phyloP scores from a whole-genome alignment of 371 early-diverging fungal genomes.

The Apophysomyces sp. region DNA sequence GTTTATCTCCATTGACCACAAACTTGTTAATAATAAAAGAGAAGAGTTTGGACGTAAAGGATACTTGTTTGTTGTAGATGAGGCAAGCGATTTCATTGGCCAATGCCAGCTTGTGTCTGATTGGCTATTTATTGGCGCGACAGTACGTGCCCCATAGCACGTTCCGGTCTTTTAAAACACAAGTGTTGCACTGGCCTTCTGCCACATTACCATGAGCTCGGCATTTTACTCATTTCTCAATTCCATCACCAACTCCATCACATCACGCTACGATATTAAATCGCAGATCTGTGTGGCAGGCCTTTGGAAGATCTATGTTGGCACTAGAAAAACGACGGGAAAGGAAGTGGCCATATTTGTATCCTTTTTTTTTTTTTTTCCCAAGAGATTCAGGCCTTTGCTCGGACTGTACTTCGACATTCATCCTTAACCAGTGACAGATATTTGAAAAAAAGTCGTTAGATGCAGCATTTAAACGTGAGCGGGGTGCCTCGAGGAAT shows the following conservation, averaged over 20 bases:
- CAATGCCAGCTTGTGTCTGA: too few species aligned
- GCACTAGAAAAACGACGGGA: slow-evolving; percentile 59
- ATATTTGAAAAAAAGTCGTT: slow-evolving; percentile 75
- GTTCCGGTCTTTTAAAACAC: background rate
- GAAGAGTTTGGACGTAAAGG: too few species aligned
- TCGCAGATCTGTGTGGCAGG: slow-evolving; percentile 59
- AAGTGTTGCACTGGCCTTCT: background rate
- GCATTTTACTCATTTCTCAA: slow-evolving; percentile 51
- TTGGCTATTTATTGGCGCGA: too few species aligned
- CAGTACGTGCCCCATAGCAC: too few species aligned
- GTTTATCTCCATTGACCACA: too few species aligned
- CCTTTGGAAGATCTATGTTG: slow-evolving; percentile 68
- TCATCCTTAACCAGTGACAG: slow-evolving; percentile 29
- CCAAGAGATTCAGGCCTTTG: background rate
- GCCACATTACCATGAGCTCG: slow-evolving; percentile 36
- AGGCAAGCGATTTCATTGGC: too few species aligned
- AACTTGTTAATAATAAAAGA: too few species aligned
- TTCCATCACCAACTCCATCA: slow-evolving; percentile 48
- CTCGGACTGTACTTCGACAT: slow-evolving; percentile 1
- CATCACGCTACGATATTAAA: slow-evolving; percentile 50
- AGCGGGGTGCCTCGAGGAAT: slow-evolving; percentile 43
- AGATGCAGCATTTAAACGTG: slow-evolving; percentile 53
- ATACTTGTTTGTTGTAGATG: too few species aligned
- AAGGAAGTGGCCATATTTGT: slow-evolving; percentile 66
- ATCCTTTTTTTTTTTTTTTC: slow-evolving; percentile 22